A percentile compares a stretch with the other conserved stretches of the same genome.
Conservation (phyloP, 805 yeast species). For the Teunomyces tritomae region DNA sequence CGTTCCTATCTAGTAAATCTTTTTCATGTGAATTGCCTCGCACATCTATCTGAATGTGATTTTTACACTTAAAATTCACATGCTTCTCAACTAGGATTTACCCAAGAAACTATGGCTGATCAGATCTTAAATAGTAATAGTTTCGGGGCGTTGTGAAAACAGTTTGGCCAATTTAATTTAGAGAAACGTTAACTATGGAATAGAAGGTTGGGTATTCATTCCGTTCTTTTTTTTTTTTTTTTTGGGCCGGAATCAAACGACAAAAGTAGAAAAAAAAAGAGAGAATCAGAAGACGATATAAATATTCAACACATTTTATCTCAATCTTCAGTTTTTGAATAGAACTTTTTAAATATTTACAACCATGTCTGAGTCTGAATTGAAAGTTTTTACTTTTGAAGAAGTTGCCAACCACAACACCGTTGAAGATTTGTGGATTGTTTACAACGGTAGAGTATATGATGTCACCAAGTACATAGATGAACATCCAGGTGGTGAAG, state of each 20-base stretch:
- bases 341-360: background rate
- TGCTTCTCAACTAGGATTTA: background rate
- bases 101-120: background rate
- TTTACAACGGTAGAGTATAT: constrained; percentile 44
- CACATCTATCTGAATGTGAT: constrained; percentile 2
- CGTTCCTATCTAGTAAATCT: background rate
- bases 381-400: constrained; percentile 54
- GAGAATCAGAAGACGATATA: constrained; percentile 2
- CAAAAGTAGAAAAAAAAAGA: constrained; percentile 4
- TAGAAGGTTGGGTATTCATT: background rate
- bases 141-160: too few species aligned
- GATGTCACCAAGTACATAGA: constrained; percentile 42
- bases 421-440: constrained; percentile 42
- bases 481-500: constrained; percentile 50
- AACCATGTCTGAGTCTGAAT: constrained; percentile 11
- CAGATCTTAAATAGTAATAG: background rate
- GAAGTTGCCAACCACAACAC: constrained; percentile 42
- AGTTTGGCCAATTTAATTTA: background rate
- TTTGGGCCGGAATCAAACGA: constrained; percentile 4
- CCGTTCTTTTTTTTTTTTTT: background rate
- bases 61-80: background rate
- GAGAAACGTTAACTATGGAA: background rate
- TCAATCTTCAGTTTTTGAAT: background rate
- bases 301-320: constrained; percentile 5
- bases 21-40: background rate